Evolutionary conservation across 345 rosid genomes (phyloP), one percentile per base, ranked within the genome.

Genomic region (Syzygium grande): DNA sequence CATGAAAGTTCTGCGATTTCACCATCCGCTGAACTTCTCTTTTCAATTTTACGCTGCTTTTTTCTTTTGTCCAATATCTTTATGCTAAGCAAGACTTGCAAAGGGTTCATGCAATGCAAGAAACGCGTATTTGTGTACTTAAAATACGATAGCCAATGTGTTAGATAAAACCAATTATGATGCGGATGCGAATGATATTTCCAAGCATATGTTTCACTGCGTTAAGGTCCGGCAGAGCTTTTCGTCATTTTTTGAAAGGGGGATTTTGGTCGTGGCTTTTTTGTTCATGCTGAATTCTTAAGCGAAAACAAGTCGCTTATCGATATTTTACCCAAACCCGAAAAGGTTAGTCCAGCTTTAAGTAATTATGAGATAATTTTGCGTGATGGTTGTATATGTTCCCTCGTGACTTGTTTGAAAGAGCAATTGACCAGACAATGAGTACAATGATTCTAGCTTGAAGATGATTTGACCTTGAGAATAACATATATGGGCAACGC

Each of bases 191-290:
- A 7, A 59, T 25, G 2, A 59, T 6, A 59, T 27, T 59, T 59
- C 2, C 65, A 11, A 27, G 65, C 65, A 0, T 59, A 0, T 27
- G 29, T 27, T 59, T 59, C 0, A 27, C 6, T 14, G 27, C 27
- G 27, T 25, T 59, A 27, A 14, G 30, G 27, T 0, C 7, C 73
- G 19, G 5, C 0, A 12, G 68, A 43, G 46, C 46, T 43, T 59
- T 27, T 59, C 2, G 16, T 12, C 13, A 27, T 27, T 11, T 5
- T 27, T 59, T 7, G 14, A 59, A 59, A 58, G 63, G 29, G 30
- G 34, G 14, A 7, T 34, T 13, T n/a, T n/a, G 73, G 15, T 61
- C 19, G 7, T n/a, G 73, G 13, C 73, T 13, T n/a, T 16, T 0
- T 30, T n/a, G 30, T 14, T 61, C 34, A n/a, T 61, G 73, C 34